phyloP scores from a whole-genome alignment of 495 filamentous ascomycete genomes.

The Hypoxylon crocopeplum region DNA sequence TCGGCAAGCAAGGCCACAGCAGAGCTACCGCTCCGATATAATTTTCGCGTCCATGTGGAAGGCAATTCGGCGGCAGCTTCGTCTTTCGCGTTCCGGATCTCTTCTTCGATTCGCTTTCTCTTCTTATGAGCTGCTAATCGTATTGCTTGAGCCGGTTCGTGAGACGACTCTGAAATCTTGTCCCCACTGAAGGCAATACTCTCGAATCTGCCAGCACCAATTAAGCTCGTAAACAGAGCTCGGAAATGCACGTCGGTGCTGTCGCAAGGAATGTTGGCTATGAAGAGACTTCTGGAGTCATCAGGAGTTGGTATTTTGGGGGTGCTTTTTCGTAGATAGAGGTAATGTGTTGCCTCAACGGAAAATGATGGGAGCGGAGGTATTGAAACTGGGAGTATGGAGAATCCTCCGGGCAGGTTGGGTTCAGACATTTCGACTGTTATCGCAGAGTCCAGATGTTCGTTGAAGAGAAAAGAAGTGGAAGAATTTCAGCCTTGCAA shows the following conservation, averaged over 20 bases:
- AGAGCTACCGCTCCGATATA: slow-evolving; percentile 74
- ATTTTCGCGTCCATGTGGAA: slow-evolving; percentile 73
- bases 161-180: slow-evolving; percentile 37
- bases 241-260: slow-evolving; percentile 79
- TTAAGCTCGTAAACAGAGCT: slow-evolving; percentile 69
- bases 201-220: slow-evolving; percentile 79
- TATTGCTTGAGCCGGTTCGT: slow-evolving; percentile 50
- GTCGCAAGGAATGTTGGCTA: slow-evolving; percentile 88
- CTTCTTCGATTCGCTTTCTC: slow-evolving; percentile 65
- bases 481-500: slow-evolving; percentile 6
- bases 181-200: slow-evolving; percentile 71
- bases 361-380: slow-evolving; percentile 67
- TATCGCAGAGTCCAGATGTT: no score
- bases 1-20: slow-evolving; percentile 87
- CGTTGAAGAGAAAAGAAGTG: not conserved
- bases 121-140: slow-evolving; percentile 65
- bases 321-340: slow-evolving; percentile 84
- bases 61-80: slow-evolving; percentile 65
- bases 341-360: slow-evolving; percentile 72
- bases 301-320: slow-evolving; percentile 76
- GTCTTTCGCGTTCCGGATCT: slow-evolving; percentile 59
- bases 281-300: slow-evolving; percentile 79
- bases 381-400: slow-evolving; percentile 63
- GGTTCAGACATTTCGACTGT: slow-evolving; percentile 41
- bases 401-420: slow-evolving; percentile 49